Conservation (phyloP, 805 yeast genomes). For the Metschnikowia dekortorum region DNA sequence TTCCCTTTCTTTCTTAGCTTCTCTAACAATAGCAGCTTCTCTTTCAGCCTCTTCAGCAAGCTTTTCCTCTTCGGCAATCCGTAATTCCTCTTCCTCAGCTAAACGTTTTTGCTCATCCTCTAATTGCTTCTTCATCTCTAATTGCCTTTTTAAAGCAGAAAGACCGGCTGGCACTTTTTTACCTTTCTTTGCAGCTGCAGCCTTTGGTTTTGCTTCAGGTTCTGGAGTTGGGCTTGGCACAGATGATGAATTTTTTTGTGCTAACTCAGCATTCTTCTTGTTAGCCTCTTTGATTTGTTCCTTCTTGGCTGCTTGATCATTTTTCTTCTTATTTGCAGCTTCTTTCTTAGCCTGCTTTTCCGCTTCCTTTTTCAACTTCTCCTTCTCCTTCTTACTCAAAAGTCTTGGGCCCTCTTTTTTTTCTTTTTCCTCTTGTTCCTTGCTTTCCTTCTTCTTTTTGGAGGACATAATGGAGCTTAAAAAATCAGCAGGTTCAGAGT, state of each 20-base stretch:
- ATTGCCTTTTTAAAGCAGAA: constrained; percentile 85
- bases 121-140: constrained; percentile 79
- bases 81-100: constrained; percentile 62
- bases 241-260: constrained; percentile 17
- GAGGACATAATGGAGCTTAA: constrained; percentile 79
- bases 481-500: constrained; percentile 46
- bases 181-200: constrained; percentile 43
- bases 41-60: constrained; percentile 59
- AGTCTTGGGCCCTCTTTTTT: constrained; percentile 60
- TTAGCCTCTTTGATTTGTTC: constrained; percentile 50
- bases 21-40: constrained; percentile 53
- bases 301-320: constrained; percentile 56
- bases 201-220: constrained; percentile 32
- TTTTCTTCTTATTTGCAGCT: constrained; percentile 80
- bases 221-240: constrained; percentile 26
- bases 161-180: constrained; percentile 88
- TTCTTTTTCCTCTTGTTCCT: constrained; percentile 54
- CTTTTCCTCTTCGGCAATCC: constrained; percentile 48
- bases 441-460: constrained; percentile 70
- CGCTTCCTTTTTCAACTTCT: constrained; percentile 90
- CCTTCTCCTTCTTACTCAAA: constrained; percentile 90
- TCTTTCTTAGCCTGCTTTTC: constrained; percentile 91
- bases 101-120: constrained; percentile 77
- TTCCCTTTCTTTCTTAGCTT: constrained; percentile 80
- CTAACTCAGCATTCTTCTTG: constrained; percentile 42